Conservation (phyloP, 2,329 filamentous ascomycete genomes). For the Monosporascus sp. region DNA sequence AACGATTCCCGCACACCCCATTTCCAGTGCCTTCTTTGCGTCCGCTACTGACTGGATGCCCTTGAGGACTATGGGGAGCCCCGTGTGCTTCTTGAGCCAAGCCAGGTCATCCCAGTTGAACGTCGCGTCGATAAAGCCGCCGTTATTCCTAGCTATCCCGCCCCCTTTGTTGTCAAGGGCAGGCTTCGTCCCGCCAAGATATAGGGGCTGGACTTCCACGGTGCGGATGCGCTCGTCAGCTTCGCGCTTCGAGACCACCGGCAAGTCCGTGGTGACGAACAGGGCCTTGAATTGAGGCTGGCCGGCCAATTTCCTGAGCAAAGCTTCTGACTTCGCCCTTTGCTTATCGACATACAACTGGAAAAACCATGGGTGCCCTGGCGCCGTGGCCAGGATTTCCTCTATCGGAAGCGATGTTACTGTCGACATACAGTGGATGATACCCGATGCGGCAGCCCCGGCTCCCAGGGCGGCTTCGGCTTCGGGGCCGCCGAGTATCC, state of each 20-base stretch:
- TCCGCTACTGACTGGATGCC: constrained; percentile 65
- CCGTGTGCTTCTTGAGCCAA: constrained; percentile 57
- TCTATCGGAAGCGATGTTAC: constrained; percentile 2
- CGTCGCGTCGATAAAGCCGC: constrained; percentile 50
- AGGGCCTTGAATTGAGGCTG: constrained; percentile 31
- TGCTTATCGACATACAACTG: constrained; percentile 10
- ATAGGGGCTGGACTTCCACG: constrained; percentile 41
- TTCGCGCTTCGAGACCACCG: constrained; percentile 51
- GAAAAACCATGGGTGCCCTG: constrained; percentile 7
- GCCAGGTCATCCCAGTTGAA: constrained; percentile 59
- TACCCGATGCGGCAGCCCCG: constrained; percentile 1
- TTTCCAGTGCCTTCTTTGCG: constrained; percentile 53
- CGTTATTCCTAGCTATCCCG: constrained; percentile 50
- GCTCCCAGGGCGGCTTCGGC: constrained; percentile 4
- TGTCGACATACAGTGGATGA: constrained; percentile 9
- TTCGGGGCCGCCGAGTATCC: constrained; percentile 6
- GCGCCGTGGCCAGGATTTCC: background rate
- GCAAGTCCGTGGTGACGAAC: constrained; percentile 55
- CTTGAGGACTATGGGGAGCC: constrained; percentile 58
- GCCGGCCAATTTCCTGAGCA: background rate
- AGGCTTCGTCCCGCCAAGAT: constrained; percentile 44
- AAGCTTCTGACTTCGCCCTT: constrained; percentile 4
- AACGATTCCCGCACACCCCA: constrained; percentile 62
- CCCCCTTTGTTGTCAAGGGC: constrained; percentile 50
- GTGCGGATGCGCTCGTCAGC: constrained; percentile 41